These are phyloP conservation scores for Mycena sanguinolenta DNA, from an alignment of 768 basidiomycete genomes.

Conservation along the genomic window DNA sequence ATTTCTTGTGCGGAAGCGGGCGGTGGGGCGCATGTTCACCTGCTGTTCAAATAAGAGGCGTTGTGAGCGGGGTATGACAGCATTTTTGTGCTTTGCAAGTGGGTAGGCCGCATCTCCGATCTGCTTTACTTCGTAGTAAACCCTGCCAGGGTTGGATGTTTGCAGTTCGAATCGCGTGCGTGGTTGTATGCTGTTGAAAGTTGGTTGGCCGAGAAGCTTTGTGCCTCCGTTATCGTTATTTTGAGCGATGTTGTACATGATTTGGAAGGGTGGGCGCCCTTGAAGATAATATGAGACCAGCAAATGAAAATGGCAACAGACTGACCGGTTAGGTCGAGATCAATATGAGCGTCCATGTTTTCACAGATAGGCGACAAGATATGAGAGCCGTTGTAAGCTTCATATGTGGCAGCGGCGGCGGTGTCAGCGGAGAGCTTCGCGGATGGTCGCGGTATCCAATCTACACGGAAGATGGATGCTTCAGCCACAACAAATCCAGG, in stretches of 20 bases:
- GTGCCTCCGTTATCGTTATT: constrained; percentile 77
- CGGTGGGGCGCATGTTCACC: constrained; percentile 84
- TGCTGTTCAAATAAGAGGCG: constrained; percentile 88
- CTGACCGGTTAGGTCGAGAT: constrained; percentile 80
- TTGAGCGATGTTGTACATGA: constrained; percentile 88
- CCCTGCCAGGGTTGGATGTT: constrained; percentile 80
- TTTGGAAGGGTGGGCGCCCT: constrained; percentile 95
- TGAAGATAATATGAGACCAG: constrained; percentile 5
- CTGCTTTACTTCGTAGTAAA: constrained; percentile 92
- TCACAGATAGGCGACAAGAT: constrained; percentile 86
- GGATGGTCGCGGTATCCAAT: constrained; percentile 84
- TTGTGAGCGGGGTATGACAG: constrained; percentile 75
- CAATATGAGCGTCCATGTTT: constrained; percentile 84
- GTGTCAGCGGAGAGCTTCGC: constrained; percentile 76
- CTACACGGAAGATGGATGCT: constrained; percentile 76
- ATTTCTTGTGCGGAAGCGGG: constrained; percentile 77
- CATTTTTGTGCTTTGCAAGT: constrained; percentile 72
- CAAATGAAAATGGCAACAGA: neutral
- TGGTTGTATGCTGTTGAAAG: constrained; percentile 87
- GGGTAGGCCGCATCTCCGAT: constrained; percentile 91
- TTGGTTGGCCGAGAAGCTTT: constrained; percentile 79
- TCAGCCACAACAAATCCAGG: constrained; percentile 75
- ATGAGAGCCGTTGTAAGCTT: constrained; percentile 78
- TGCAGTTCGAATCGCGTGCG: constrained; percentile 86
- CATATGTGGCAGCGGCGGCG: constrained; percentile 59